phyloP scores from a whole-genome alignment of 805 yeast genomes.

The Pichia cabralensis region DNA sequence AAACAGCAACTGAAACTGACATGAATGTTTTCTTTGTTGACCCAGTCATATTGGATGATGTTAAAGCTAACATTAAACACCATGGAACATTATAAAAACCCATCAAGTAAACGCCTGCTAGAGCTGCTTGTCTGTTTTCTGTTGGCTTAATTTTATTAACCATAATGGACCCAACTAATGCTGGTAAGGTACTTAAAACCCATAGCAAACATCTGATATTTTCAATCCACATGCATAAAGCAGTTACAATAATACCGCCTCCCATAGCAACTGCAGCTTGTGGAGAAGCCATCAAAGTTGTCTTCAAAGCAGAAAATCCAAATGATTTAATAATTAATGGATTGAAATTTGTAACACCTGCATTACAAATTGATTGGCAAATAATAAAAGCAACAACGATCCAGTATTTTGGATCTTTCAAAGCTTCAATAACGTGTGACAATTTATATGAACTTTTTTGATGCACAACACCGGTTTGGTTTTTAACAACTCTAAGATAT shows the following conservation, averaged over 20 bases:
- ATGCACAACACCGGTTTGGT: constrained; percentile 7
- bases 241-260: constrained; percentile 12
- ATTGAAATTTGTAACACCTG: constrained; percentile 8
- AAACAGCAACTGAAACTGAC: constrained; percentile 33
- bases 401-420: constrained; percentile 34
- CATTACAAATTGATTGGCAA: constrained; percentile 14
- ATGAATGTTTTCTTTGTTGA: constrained; percentile 40
- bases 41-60: constrained; percentile 29
- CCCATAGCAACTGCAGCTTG: constrained; percentile 28
- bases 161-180: constrained; percentile 6
- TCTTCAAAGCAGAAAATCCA: constrained; percentile 9
- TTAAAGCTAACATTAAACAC: constrained; percentile 5
- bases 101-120: constrained; percentile 4
- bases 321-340: constrained; percentile 7
- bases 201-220: constrained; percentile 6
- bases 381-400: constrained; percentile 25
- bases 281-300: constrained; percentile 22
- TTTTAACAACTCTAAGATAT: constrained; percentile 1
- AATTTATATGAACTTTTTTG: constrained; percentile 34
- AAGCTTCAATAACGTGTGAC: constrained; percentile 33
- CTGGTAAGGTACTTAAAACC: constrained; percentile 6
- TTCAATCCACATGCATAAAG: constrained; percentile 6
- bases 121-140: not conserved
- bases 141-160: constrained; percentile 1
- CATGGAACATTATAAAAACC: constrained; percentile 7